phyloP scores from a whole-genome alignment of 805 yeast species.

The Candida argentea region DNA sequence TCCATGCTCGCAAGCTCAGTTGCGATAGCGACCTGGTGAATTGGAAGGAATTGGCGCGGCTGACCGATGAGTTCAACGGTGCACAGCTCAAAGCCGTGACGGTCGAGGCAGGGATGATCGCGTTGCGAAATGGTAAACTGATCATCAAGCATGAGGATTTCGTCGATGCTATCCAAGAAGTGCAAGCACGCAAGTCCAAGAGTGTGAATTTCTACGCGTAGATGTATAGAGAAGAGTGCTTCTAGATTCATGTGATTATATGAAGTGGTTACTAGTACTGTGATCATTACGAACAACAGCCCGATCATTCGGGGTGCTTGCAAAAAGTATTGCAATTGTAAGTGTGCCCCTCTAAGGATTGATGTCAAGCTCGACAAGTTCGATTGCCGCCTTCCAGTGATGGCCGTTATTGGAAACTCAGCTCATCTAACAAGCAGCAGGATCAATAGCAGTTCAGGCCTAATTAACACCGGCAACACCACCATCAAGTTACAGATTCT shows the following conservation, averaged over 20 bases:
- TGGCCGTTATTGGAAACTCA: too few species aligned
- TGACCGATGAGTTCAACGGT: slow-evolving; percentile 98
- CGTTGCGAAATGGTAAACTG: slow-evolving; percentile 87
- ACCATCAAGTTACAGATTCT: slow-evolving; percentile 3
- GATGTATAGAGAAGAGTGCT: slow-evolving; percentile 6
- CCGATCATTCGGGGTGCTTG: too few species aligned
- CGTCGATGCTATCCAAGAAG: slow-evolving; percentile 96
- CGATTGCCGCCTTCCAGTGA: too few species aligned
- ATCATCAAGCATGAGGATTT: slow-evolving; percentile 94
- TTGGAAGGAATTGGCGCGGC: slow-evolving; percentile 97
- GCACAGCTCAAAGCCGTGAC: slow-evolving; percentile 98
- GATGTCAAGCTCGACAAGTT: too few species aligned
- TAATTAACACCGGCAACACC: too few species aligned
- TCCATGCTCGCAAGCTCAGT: slow-evolving; percentile 95
- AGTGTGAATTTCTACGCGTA: slow-evolving; percentile 93
- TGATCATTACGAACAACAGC: too few species aligned
- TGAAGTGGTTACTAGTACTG: not conserved
- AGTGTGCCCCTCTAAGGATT: too few species aligned
- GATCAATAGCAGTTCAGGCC: too few species aligned
- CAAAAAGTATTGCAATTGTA: too few species aligned
- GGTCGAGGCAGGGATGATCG: slow-evolving; percentile 99
- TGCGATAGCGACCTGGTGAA: slow-evolving; percentile 77
- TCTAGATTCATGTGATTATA: not conserved
- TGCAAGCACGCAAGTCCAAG: slow-evolving; percentile 93
- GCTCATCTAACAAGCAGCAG: too few species aligned